Percentiles rank a stretch among this genome's conserved stretches.
phyloP scores from a whole-genome alignment of 331 rosid species.

The Dryas integrifolia region DNA sequence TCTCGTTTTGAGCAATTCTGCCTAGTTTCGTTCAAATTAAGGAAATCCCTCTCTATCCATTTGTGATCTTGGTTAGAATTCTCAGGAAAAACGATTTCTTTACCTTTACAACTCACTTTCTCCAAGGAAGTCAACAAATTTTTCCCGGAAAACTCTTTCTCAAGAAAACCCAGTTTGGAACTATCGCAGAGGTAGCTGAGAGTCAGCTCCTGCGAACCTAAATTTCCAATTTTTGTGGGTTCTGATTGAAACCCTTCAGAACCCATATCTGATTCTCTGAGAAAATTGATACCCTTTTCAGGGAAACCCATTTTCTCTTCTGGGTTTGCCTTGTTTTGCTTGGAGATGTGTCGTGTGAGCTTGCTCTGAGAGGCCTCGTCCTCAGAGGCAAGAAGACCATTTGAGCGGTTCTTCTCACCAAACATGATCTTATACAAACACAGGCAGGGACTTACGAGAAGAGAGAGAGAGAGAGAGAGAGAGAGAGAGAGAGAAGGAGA shows the following conservation, averaged over 20 bases:
- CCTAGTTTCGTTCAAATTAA: slow-evolving; percentile 64
- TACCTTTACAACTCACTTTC: slow-evolving; percentile 57
- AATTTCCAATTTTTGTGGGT: slow-evolving; percentile 35
- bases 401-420: slow-evolving; percentile 51
- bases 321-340: slow-evolving; percentile 32
- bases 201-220: slow-evolving; percentile 74
- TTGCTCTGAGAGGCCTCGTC: slow-evolving; percentile 82
- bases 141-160: slow-evolving; percentile 49
- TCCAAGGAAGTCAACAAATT: slow-evolving; percentile 48
- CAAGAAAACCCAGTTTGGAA: slow-evolving; percentile 48
- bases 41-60: slow-evolving; percentile 92
- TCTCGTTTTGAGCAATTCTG: slow-evolving; percentile 69
- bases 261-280: slow-evolving; percentile 49
- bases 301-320: slow-evolving; percentile 39
- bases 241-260: slow-evolving; percentile 47
- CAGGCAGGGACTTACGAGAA: not conserved
- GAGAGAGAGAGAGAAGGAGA: not conserved
- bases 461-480: not conserved
- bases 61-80: slow-evolving; percentile 56
- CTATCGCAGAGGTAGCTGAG: slow-evolving; percentile 81
- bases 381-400: slow-evolving; percentile 44
- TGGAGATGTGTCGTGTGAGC: slow-evolving; percentile 52
- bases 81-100: slow-evolving; percentile 51
- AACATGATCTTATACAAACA: slow-evolving; percentile 44
- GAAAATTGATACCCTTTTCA: slow-evolving; percentile 44